Evolutionary conservation across 768 basidiomycete species (phyloP).

Genomic region (Trametes cinnabarina): DNA sequence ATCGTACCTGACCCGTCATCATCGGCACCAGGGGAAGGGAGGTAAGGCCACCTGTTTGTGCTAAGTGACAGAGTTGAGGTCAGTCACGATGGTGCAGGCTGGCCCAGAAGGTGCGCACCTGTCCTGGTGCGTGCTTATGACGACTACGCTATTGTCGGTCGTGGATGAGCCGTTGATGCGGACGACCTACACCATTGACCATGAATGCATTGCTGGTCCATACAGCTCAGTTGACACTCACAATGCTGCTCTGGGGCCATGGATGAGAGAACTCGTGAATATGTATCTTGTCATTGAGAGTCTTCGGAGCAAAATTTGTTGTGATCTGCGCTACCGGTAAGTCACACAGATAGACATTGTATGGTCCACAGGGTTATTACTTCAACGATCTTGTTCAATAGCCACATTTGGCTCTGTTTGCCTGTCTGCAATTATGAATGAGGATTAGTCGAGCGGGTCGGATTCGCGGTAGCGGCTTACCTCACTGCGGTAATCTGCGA

Average conservation of each 20-base stretch:
- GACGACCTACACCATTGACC: slow-evolving; percentile 49
- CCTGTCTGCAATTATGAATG: slow-evolving; percentile 51
- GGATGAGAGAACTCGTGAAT: slow-evolving; percentile 72
- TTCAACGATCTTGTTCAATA: slow-evolving; percentile 63
- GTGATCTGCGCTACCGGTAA: slow-evolving; percentile 54
- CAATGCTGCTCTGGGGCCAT: slow-evolving; percentile 84
- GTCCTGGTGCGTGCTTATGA: slow-evolving; percentile 82
- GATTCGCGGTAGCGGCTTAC: slow-evolving; percentile 34
- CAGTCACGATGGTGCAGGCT: slow-evolving; percentile 34
- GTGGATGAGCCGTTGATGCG: slow-evolving; percentile 71
- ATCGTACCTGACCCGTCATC: slow-evolving; percentile 62
- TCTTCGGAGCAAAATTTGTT: slow-evolving; percentile 51
- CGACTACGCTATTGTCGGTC: slow-evolving; percentile 57
- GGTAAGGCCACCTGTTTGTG: slow-evolving; percentile 67
- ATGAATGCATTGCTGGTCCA: not conserved
- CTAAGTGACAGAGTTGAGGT: no score
- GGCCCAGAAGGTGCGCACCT: slow-evolving; percentile 43
- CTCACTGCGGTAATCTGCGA: slow-evolving; percentile 75
- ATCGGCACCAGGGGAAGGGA: slow-evolving; percentile 76
- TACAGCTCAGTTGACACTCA: slow-evolving; percentile 32
- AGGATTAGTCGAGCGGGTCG: no score
- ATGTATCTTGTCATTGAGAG: slow-evolving; percentile 55
- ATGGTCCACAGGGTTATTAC: slow-evolving; percentile 37
- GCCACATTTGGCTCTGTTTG: slow-evolving; percentile 73
- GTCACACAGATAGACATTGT: no score